Base-by-base conservation (phyloP, 2,329 filamentous ascomycete genomes). In the Monosporascus sp. region DNA sequence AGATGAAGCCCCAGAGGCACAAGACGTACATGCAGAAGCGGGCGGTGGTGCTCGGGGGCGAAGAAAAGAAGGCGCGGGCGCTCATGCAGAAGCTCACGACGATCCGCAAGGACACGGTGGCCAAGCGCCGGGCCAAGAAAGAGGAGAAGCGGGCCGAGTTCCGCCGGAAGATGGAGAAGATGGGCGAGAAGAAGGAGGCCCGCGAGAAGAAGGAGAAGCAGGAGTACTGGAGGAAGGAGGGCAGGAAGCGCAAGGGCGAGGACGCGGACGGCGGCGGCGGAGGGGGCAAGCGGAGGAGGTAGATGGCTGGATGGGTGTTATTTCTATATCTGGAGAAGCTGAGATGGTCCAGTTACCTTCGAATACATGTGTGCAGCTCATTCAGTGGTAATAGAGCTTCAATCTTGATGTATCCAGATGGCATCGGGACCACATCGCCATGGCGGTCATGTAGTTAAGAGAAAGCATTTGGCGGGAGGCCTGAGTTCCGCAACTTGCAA, bases 1-100 rank as follows among this genome's bases (percentile, higher is more conserved):
- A 85, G 68, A 93, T 88, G 76, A 88, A 87, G 72, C 85, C 88
- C 56, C 90, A 92, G 75, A 85, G 83, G 70, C 86, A 85, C 64
- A 74, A 86, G 66, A 96, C 92, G 22, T 99, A 99, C 71, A 79
- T 96, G 79, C 90, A 96, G 77, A 97, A 97, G 76, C 88, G 94
- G 9, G 94, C 93, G 15, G 90, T 97, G n/a, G 83, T 96, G 24
- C 73, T 90, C 17, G 80, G 87, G 14, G 86, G 86, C 25, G 93
- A 97, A 71, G 94, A 99, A 80, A 90, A 88, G 78, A 88, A 87
- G 70, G 91, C 91, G 5, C 80, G 94, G 35, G 86, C 91, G 62
- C 77, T 99, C 60, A 87, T 99, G 85, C 89, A 96, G 75, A 94
- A 97, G 78, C 82, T 99, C 50, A 88, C 89, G 66, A 93, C 92